Evolutionary conservation across 768 basidiomycete species (phyloP).

Genomic region (Tulasnella sp.): DNA sequence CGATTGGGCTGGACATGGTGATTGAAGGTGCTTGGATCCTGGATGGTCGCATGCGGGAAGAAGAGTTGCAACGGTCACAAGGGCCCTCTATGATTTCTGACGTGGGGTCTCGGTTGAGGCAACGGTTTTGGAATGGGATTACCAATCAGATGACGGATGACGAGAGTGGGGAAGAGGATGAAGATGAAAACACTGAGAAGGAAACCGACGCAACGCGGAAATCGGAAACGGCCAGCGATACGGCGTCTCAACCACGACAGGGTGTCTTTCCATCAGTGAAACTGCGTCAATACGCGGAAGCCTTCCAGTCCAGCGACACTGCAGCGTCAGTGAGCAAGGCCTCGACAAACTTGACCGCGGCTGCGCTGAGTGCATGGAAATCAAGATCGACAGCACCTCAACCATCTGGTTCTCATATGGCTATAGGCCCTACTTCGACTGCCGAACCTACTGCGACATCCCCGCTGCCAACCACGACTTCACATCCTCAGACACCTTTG

Average conservation of each 20-base stretch:
- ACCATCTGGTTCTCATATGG: background rate
- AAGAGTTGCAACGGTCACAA: background rate
- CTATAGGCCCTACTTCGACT: too few relatives aligned
- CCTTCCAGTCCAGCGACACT: slow-evolving; percentile 21
- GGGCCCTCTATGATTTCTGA: background rate
- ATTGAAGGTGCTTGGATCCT: slow-evolving; percentile 15
- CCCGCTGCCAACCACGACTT: background rate
- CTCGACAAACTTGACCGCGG: slow-evolving; percentile 21
- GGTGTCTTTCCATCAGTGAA: background rate
- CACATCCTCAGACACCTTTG: background rate
- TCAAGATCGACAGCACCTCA: slow-evolving; percentile 9
- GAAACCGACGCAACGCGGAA: background rate
- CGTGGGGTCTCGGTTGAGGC: slow-evolving; percentile 1
- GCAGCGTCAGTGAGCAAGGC: slow-evolving; percentile 21
- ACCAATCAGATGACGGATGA: slow-evolving; percentile 9
- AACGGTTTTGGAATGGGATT: slow-evolving; percentile 12
- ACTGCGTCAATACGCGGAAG: slow-evolving; percentile 18
- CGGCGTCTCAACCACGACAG: background rate
- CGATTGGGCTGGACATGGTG: slow-evolving; percentile 14
- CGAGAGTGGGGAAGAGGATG: background rate
- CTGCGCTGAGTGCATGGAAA: slow-evolving; percentile 12
- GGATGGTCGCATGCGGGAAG: background rate
- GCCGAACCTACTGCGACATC: background rate
- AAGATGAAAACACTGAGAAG: slow-evolving; percentile 2
- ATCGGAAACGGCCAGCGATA: background rate